Evolutionary conservation across 768 basidiomycete genomes (phyloP).

Genomic region (Collybiopsis confluens): DNA sequence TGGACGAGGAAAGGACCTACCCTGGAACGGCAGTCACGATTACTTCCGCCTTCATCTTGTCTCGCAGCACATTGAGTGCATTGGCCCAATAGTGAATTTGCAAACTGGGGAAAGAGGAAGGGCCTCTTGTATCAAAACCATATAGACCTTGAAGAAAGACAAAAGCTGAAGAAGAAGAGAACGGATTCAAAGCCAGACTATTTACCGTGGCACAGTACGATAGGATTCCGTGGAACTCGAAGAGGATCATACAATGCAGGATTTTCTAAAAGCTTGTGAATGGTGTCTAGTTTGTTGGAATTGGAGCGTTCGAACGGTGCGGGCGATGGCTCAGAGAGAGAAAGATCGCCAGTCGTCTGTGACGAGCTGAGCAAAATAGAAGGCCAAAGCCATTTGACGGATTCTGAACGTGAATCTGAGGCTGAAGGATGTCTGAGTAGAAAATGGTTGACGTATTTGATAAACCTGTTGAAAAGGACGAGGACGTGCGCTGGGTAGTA

Average conservation of each 20-base stretch:
- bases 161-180: constrained; percentile 7
- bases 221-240: constrained; percentile 78
- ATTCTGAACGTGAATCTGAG: neutral
- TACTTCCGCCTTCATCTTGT: constrained; percentile 88
- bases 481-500: constrained; percentile 58
- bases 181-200: constrained; percentile 11
- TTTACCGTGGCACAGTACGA: constrained; percentile 95
- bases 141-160: constrained; percentile 63
- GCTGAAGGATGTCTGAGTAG: constrained; percentile 23
- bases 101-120: constrained; percentile 74
- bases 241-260: constrained; percentile 77
- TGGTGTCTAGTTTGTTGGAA: constrained; percentile 33
- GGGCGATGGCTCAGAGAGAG: neutral
- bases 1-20: constrained; percentile 39
- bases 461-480: constrained; percentile 57
- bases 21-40: constrained; percentile 92
- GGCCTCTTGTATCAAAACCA: constrained; percentile 90
- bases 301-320: constrained; percentile 9
- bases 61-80: constrained; percentile 72
- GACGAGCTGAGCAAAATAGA: neutral
- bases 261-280: constrained; percentile 70
- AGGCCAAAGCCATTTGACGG: neutral
- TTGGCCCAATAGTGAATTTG: constrained; percentile 94
- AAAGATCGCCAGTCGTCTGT: neutral
- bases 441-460: constrained; percentile 65